phyloP scores from a whole-genome alignment of 495 filamentous ascomycete species.

The Neurospora sp. region DNA sequence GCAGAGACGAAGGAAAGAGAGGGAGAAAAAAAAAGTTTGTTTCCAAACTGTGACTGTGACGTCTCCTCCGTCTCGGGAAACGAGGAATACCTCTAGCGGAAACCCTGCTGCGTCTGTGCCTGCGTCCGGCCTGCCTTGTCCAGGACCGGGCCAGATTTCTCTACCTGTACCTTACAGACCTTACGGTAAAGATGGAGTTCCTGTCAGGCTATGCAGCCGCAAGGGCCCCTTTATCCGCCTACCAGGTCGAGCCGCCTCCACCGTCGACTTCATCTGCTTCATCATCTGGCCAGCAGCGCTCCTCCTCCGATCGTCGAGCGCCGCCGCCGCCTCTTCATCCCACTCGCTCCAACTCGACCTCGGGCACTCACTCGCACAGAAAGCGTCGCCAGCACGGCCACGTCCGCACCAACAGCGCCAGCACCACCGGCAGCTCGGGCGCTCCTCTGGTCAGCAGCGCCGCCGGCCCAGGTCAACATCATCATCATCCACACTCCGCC shows the following conservation, averaged over 20 bases:
- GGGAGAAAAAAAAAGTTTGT: not conserved
- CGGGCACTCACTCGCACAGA: slow-evolving; percentile 15
- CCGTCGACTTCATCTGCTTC: slow-evolving; percentile 2
- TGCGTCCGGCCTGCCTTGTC: not conserved
- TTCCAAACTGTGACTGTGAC: not conserved
- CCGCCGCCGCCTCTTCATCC: slow-evolving; percentile 3
- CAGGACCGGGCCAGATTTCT: not conserved
- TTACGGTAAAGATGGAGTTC: slow-evolving; percentile 21
- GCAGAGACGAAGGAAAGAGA: not conserved
- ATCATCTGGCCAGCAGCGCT: not conserved
- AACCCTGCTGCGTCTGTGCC: not conserved
- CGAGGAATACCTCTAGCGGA: not conserved
- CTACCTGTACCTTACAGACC: not conserved
- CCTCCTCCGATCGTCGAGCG: not conserved
- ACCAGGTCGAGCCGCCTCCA: slow-evolving; percentile 22
- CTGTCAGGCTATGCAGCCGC: slow-evolving; percentile 25
- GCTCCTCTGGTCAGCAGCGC: slow-evolving; percentile 6
- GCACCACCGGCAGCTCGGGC: slow-evolving; percentile 21
- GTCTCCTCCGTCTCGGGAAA: not conserved
- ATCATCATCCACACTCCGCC: not conserved
- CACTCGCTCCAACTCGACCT: slow-evolving; percentile 27
- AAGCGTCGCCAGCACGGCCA: slow-evolving; percentile 18
- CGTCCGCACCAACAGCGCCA: slow-evolving; percentile 22
- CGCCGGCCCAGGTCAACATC: not conserved
- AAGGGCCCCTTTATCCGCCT: slow-evolving; percentile 26